These are phyloP conservation scores for Nakazawaea ambrosiae DNA, from an alignment of 805 yeast genomes.

Conservation along the genomic window DNA sequence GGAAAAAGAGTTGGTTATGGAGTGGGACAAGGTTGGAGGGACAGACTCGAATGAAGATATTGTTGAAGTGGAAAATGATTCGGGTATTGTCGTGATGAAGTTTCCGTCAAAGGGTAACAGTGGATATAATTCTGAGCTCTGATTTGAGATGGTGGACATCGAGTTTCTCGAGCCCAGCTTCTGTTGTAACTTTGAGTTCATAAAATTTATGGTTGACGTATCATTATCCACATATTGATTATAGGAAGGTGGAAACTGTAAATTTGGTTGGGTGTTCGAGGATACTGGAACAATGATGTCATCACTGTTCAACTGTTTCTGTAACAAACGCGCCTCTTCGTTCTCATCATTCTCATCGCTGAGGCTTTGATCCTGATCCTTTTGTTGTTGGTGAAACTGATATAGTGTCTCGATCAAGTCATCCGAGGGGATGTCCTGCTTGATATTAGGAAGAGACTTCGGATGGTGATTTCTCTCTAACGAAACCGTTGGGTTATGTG, in stretches of 20 bases:
- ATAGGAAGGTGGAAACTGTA: conserved; percentile 19
- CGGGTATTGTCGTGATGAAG: conserved; percentile 16
- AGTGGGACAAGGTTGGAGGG: conserved; percentile 20
- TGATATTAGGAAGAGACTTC: conserved; percentile 4
- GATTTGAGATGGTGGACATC: no score
- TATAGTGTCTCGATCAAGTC: conserved; percentile 9
- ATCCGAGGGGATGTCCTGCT: conserved; percentile 6
- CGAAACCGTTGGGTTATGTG: conserved; percentile 1
- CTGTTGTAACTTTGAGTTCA: conserved; percentile 5
- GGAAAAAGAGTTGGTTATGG: conserved; percentile 15
- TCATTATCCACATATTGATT: neutral
- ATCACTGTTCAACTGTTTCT: conserved; percentile 5
- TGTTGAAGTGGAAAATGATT: conserved; percentile 27
- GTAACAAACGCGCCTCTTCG: neutral
- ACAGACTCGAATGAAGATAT: conserved; percentile 24
- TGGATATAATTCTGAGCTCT: conserved; percentile 7
- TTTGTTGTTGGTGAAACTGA: conserved; percentile 9
- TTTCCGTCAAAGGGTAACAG: conserved; percentile 8
- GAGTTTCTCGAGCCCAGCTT: neutral
- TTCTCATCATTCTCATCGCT: conserved; percentile 1
- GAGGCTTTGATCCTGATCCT: conserved; percentile 1
- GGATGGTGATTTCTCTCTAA: neutral
- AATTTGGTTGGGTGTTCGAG: conserved; percentile 15
- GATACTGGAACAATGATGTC: conserved; percentile 10
- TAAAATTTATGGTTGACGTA: conserved; percentile 1